Conservation (phyloP, 192 early-diverging fungal genomes). For the Martensiomyces pterosporus region DNA sequence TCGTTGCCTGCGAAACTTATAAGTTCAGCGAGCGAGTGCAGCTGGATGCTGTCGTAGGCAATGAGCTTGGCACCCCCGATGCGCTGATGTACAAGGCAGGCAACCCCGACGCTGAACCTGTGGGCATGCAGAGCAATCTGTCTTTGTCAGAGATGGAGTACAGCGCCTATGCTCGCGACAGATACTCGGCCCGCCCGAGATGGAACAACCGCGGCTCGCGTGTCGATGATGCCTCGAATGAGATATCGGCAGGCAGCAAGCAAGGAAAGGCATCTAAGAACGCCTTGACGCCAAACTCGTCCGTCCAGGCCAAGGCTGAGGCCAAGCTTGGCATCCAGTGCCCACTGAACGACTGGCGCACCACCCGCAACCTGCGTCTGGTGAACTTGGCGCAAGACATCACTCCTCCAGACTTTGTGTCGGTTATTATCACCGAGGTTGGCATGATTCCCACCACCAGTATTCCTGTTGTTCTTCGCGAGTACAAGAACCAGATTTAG, state of each 20-base stretch:
- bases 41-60: constrained; percentile 94
- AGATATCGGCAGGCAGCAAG: constrained; percentile 4
- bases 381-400: constrained; percentile 93
- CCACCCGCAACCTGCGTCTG: constrained; percentile 70
- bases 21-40: constrained; percentile 92
- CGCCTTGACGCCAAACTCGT: constrained; percentile 8
- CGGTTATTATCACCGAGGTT: constrained; percentile 85
- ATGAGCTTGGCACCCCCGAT: constrained; percentile 91
- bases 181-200: constrained; percentile 43
- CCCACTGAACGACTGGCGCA: constrained; percentile 68
- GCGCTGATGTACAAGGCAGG: constrained; percentile 62
- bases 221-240: constrained; percentile 4
- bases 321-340: constrained; percentile 14
- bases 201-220: constrained; percentile 41
- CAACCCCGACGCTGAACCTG: constrained; percentile 35
- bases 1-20: constrained; percentile 92
- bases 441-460: constrained; percentile 89
- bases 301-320: constrained; percentile 26
- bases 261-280: constrained; percentile 21
- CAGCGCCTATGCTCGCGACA: constrained; percentile 49
- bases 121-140: constrained; percentile 27
- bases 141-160: constrained; percentile 46
- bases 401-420: constrained; percentile 90
- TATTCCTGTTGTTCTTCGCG: constrained; percentile 67
- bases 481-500: constrained; percentile 48